Evolutionary conservation across 2,329 filamentous ascomycete genomes (phyloP), one percentile per base, ranked within the genome.

Genomic region (Lojkania enalia): DNA sequence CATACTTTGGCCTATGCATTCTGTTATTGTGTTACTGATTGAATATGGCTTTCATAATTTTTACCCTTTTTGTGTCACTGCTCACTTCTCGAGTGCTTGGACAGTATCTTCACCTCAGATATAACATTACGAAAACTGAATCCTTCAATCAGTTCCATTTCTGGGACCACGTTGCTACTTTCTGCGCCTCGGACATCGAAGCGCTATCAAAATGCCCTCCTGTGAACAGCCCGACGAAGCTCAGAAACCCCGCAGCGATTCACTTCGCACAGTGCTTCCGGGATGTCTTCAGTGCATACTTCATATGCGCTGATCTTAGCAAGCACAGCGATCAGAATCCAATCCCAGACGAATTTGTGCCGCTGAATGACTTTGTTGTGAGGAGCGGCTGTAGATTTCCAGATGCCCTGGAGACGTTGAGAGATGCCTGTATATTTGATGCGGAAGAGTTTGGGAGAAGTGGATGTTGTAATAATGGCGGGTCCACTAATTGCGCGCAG

Each of bases 341-440:
- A 16, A 33, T 33, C 14, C 11, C 11, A 16, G 30, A 33, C 11
- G 30, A 33, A 9, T 33, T 33, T 16, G 30, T 33, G 11, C 14
- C 30, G 14, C 6, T 33, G 30, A 16, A 33, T 16, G 30, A 33
- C 11, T 33, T 9, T 9, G 30, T 12, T 12, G 30, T 12, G 11
- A 9, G 6, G 14, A 15, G 30, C 7, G 16, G 16, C 16, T 38
- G 35, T 16, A 14, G 12, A 7, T 38, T 7, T 38, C 35, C 20
- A 5, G 35, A 19, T 5, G n/a, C 20, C 9, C 12, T n/a, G 9
- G 9, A 11, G 20, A 15, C 18, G 9, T 27, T 38, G 5, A 21
- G 14, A 13, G 35, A 38, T 7, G 35, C 35, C 6, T 38, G 35
- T 20, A 38, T 20, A 6, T 38, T 21, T 12, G 35, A 38, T 27